Evolutionary conservation across 495 filamentous ascomycete genomes (phyloP).

Genomic region (Aspergillus bertholletiae): DNA sequence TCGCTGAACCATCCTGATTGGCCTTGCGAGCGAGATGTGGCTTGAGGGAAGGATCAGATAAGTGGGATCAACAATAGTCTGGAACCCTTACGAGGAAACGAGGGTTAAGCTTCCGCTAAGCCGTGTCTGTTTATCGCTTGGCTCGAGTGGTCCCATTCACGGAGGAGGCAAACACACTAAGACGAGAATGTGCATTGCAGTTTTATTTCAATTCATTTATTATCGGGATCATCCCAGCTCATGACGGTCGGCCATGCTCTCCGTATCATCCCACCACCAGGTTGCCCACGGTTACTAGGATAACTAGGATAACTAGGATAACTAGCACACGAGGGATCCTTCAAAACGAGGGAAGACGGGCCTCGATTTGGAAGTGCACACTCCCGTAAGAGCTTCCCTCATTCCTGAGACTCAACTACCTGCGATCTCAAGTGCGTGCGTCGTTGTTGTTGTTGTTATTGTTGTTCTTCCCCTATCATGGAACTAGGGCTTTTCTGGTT

Average conservation of each 20-base stretch:
- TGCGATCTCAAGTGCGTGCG: no score
- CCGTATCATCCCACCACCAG: neutral
- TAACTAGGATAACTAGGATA: no score
- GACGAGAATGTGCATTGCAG: neutral
- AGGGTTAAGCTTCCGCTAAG: neutral
- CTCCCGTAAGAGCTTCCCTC: no score
- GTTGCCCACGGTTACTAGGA: no score
- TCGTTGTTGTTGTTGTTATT: no score
- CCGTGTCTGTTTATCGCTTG: neutral
- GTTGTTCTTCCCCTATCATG: neutral
- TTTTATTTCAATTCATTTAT: neutral
- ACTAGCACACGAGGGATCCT: no score
- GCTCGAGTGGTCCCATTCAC: neutral
- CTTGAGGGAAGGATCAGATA: neutral
- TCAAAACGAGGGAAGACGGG: no score
- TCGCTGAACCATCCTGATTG: neutral
- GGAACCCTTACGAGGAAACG: neutral
- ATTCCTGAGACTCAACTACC: no score
- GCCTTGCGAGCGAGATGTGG: neutral
- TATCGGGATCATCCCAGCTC: neutral
- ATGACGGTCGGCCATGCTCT: neutral
- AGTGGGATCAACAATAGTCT: neutral
- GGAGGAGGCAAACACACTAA: neutral
- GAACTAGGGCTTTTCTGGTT: neutral
- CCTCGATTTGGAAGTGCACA: no score